phyloP scores from a whole-genome alignment of 2,329 filamentous ascomycete genomes.

The Epichloe sibirici region DNA sequence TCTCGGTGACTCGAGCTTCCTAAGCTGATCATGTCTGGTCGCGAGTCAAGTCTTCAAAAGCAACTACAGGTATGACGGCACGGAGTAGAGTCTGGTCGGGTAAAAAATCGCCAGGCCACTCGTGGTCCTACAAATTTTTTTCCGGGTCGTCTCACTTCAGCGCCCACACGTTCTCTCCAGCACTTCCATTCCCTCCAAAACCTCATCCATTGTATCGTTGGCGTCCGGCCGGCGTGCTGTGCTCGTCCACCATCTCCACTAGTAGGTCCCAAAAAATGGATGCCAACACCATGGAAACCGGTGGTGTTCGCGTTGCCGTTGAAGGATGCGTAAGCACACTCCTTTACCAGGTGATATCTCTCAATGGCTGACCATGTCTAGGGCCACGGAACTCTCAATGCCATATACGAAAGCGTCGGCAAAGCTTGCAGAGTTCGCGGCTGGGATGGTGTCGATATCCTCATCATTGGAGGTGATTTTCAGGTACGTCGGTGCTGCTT shows the following conservation, averaged over 20 bases:
- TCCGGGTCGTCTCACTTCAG: too few species aligned
- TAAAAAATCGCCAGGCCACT: too few species aligned
- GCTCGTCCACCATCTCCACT: not conserved
- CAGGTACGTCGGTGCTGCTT: conserved; percentile 43
- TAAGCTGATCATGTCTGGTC: too few species aligned
- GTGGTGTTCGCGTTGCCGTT: conserved; percentile 62
- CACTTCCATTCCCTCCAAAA: too few species aligned
- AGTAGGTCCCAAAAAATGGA: conserved; percentile 12
- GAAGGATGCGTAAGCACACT: conserved; percentile 65
- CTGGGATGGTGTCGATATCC: conserved; percentile 73
- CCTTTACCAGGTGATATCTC: not conserved
- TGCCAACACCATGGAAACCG: conserved; percentile 19
- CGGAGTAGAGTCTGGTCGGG: too few species aligned
- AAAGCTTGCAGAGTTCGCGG: conserved; percentile 55
- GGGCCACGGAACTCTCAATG: conserved; percentile 85
- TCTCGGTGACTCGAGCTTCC: too few species aligned
- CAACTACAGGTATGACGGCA: too few species aligned
- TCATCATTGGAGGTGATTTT: conserved; percentile 95
- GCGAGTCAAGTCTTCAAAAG: too few species aligned
- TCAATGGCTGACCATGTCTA: conserved; percentile 25
- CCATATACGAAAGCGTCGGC: conserved; percentile 73
- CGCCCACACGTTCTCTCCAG: too few species aligned
- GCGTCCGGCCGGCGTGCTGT: not conserved
- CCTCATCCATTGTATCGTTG: not conserved
- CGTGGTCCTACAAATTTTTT: too few species aligned